A percentile compares a stretch with the other conserved stretches of the same genome.
Evolutionary conservation across 768 basidiomycete genomes (phyloP).

Genomic region (Pulveroboletus sp.): DNA sequence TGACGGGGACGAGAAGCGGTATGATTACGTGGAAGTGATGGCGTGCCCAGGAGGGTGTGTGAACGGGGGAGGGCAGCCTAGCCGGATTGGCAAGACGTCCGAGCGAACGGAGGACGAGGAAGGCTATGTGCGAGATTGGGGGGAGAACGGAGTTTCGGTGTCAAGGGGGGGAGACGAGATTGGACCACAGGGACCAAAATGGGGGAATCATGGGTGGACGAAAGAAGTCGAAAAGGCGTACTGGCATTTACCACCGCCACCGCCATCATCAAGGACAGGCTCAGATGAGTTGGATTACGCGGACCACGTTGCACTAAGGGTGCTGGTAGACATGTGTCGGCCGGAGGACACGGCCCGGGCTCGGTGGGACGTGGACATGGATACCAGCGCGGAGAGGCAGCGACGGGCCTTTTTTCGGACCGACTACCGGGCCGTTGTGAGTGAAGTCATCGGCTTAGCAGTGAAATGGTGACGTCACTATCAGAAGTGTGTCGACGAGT

Average conservation of each 20-base stretch:
- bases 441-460: slow-evolving; percentile 71
- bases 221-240: slow-evolving; percentile 76
- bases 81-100: slow-evolving; percentile 12
- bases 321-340: slow-evolving; percentile 40
- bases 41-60: slow-evolving; percentile 97
- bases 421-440: slow-evolving; percentile 79
- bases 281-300: slow-evolving; percentile 18
- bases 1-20: slow-evolving; percentile 42
- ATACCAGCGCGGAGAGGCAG: slow-evolving; percentile 40
- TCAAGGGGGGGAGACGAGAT: slow-evolving; percentile 10
- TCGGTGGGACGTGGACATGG: slow-evolving; percentile 36
- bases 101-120: slow-evolving; percentile 49
- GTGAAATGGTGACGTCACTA: slow-evolving; percentile 58
- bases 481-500: background rate
- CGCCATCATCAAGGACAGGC: slow-evolving; percentile 34
- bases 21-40: slow-evolving; percentile 98
- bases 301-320: slow-evolving; percentile 35
- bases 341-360: slow-evolving; percentile 29
- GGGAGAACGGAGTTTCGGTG: slow-evolving; percentile 43
- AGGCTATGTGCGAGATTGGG: slow-evolving; percentile 62
- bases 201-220: slow-evolving; percentile 84
- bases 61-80: slow-evolving; percentile 88
- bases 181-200: slow-evolving; percentile 48
- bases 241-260: slow-evolving; percentile 58
- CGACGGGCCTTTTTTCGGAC: slow-evolving; percentile 62